phyloP scores from a whole-genome alignment of 1,284 basidiomycete species.

The Earliella scabrosa region DNA sequence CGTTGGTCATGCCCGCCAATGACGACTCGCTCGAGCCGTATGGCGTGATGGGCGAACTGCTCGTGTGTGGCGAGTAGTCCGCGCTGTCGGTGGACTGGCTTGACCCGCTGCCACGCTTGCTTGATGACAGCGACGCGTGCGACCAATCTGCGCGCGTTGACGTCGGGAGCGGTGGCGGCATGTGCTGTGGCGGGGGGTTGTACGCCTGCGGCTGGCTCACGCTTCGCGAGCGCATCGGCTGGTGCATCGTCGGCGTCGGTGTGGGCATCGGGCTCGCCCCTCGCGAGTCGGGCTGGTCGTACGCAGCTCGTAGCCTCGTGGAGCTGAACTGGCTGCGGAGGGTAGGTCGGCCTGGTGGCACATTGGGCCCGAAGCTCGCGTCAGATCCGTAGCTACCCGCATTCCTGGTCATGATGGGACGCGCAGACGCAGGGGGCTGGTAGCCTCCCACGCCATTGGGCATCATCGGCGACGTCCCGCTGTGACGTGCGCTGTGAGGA shows the following conservation, averaged over 20 bases:
- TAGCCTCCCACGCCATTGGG: constrained; percentile 16
- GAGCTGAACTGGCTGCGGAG: constrained; percentile 77
- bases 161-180: constrained; percentile 57
- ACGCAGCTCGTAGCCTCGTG: constrained; percentile 56
- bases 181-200: constrained; percentile 50
- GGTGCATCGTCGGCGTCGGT: constrained; percentile 26
- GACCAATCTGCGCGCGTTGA: constrained; percentile 56
- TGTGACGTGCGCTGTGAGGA: constrained; percentile 28
- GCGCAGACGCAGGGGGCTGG: constrained; percentile 29
- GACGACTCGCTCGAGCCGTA: constrained; percentile 86
- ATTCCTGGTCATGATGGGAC: constrained; percentile 53
- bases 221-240: constrained; percentile 64
- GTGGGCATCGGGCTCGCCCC: constrained; percentile 28
- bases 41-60: constrained; percentile 80
- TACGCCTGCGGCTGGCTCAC: constrained; percentile 78
- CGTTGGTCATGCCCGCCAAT: constrained; percentile 51
- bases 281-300: constrained; percentile 45
- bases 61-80: constrained; percentile 79
- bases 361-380: constrained; percentile 46
- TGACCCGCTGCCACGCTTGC: constrained; percentile 77
- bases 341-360: constrained; percentile 48
- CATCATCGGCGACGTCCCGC: constrained; percentile 23
- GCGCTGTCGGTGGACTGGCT: constrained; percentile 82
- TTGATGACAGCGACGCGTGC: constrained; percentile 55
- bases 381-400: constrained; percentile 56